Base-by-base conservation (phyloP, 2,329 filamentous ascomycete genomes). In the Colletotrichum sp. region DNA sequence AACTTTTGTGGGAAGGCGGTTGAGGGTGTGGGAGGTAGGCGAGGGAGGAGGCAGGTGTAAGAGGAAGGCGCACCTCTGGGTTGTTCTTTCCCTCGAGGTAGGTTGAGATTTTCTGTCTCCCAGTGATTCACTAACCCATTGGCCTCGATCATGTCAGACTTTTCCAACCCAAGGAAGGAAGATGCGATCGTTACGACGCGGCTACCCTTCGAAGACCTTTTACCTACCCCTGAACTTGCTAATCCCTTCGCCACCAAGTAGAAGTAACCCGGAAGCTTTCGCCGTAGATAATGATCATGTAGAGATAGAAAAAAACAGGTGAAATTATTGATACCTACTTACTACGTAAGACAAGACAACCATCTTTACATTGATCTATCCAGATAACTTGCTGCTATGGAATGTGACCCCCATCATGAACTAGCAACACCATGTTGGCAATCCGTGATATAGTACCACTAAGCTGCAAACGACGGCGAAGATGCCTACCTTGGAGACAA, bases 391-490 rank as follows among this genome's bases (percentile, higher is more conserved):
- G 12, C 39, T 18, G 16, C 9, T 44, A 6, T 44, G 9, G 6
- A 12, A 44, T n/a, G 9, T 9, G 18, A 5, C 8, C 18, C 18
- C 18, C 18, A 12, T 49, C 18, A 49, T 49, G 39, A 49, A 49
- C 39, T n/a, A 49, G 18, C 39, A 21, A 49, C 18, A n/a, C 39
- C 39, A n/a, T 49, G 39, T 3, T 21, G 5, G 39, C 39, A n/a
- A 12, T 49, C 18, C 18, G 18, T 49, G 39, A n/a, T 49, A 12
- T 6, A 0, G 2, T 49, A 4, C 1, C 1, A n/a, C 5, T 3
- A 49, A 49, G 39, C 4, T 49, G 18, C 5, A 49, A 49, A 12
- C 4, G 9, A 2, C 39, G 6, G 18, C 39, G 2, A 12, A 12
- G 9, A n/a, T n/a, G 1, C 18, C 39, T 49, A 10, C 18, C 18